Conservation (phyloP, 2,329 filamentous ascomycete genomes). For the Davidsoniella australis region DNA sequence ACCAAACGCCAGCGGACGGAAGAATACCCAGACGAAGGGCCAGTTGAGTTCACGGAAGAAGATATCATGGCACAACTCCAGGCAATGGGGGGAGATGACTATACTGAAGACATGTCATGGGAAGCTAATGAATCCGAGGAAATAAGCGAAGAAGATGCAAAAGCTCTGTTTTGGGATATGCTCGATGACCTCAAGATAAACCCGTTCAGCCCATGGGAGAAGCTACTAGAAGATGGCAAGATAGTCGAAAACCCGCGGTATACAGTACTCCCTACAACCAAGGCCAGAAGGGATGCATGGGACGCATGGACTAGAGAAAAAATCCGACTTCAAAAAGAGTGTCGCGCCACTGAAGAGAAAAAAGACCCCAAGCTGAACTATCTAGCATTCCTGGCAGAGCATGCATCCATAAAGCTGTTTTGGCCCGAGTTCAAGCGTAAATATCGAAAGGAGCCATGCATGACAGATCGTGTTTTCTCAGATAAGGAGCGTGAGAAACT, state of each 20-base stretch:
- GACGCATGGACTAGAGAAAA: constrained; percentile 67
- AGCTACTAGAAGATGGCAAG: constrained; percentile 62
- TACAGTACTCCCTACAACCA: constrained; percentile 66
- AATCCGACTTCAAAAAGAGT: constrained; percentile 55
- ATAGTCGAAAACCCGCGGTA: constrained; percentile 79
- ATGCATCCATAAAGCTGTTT: constrained; percentile 81
- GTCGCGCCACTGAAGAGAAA: constrained; percentile 59
- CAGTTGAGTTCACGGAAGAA: constrained; percentile 76
- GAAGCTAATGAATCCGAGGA: constrained; percentile 37
- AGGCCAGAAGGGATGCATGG: constrained; percentile 64
- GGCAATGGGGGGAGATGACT: constrained; percentile 73
- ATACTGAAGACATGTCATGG: constrained; percentile 43
- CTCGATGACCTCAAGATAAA: constrained; percentile 68
- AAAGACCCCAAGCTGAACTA: constrained; percentile 72
- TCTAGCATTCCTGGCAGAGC: constrained; percentile 59
- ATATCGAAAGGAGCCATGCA: constrained; percentile 61
- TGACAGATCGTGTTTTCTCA: constrained; percentile 54
- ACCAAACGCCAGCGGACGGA: constrained; percentile 47
- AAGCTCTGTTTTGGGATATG: constrained; percentile 66
- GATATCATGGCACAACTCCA: constrained; percentile 87
- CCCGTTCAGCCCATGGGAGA: constrained; percentile 86
- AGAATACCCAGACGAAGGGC: constrained; percentile 38
- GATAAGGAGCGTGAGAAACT: constrained; percentile 68
- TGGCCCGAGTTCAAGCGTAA: constrained; percentile 96
- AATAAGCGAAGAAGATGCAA: constrained; percentile 59